Conservation (phyloP, 2,329 filamentous ascomycete genomes). For the Ophiostoma fasciatum region DNA sequence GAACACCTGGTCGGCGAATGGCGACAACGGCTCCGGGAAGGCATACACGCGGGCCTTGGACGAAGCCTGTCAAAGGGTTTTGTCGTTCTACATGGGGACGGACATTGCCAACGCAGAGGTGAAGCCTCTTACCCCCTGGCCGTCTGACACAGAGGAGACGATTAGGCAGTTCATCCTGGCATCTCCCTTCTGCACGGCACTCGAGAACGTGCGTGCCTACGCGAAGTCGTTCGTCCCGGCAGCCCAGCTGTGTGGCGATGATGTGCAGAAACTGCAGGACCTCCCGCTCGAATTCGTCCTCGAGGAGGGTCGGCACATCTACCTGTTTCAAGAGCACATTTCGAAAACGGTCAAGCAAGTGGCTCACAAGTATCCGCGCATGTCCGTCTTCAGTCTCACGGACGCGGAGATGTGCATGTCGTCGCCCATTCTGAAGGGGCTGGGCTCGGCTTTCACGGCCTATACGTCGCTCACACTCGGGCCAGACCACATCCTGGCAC, state of each 20-base stretch:
- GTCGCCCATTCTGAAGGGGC: slow-evolving; percentile 17
- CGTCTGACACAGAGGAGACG: neutral
- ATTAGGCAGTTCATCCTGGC: neutral
- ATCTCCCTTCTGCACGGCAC: neutral
- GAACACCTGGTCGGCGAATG: no score
- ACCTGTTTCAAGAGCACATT: slow-evolving; percentile 20
- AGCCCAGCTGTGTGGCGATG: no score
- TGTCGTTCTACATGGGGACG: no score
- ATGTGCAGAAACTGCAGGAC: no score
- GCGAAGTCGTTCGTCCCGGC: no score
- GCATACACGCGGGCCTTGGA: no score
- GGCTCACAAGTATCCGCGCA: slow-evolving; percentile 22
- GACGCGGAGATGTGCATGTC: slow-evolving; percentile 18
- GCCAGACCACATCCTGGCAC: neutral
- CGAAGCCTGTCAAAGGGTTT: slow-evolving; percentile 1
- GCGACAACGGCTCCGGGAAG: no score
- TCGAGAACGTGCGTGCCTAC: neutral
- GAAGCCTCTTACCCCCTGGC: no score
- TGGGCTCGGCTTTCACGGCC: slow-evolving; percentile 17
- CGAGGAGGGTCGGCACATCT: slow-evolving; percentile 18
- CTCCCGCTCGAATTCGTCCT: slow-evolving; percentile 15
- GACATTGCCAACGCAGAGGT: no score
- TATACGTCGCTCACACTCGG: neutral
- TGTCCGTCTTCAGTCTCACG: slow-evolving; percentile 24
- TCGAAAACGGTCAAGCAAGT: slow-evolving; percentile 22